Conservation (phyloP, 139 green algal genomes). For the Tetraselmis striata region DNA sequence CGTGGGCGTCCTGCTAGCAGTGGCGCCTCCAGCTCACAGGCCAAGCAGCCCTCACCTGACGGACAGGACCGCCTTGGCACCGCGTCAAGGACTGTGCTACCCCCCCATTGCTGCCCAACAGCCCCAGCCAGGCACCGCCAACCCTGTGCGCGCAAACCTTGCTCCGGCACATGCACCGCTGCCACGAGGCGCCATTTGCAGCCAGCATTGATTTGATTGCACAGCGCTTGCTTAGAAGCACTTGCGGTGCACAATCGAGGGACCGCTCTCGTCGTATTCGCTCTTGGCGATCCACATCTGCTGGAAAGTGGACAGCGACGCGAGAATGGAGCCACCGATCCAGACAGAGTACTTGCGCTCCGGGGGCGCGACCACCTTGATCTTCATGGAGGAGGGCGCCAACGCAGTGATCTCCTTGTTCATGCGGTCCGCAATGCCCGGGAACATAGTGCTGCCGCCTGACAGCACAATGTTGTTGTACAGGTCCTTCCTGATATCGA, state of each 20-base stretch:
- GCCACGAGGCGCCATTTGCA: no score
- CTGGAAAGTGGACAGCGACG: slow-evolving; percentile 94
- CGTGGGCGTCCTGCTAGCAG: no score
- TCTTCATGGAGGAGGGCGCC: slow-evolving; percentile 87
- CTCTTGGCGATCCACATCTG: slow-evolving; percentile 91
- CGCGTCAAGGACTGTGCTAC: no score
- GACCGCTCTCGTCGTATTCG: slow-evolving; percentile 95
- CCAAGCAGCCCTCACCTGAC: no score
- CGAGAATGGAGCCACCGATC: slow-evolving; percentile 98
- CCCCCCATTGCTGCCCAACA: no score
- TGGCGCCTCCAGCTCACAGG: no score
- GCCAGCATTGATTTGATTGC: no score
- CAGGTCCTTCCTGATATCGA: slow-evolving; percentile 96
- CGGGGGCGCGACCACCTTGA: slow-evolving; percentile 73
- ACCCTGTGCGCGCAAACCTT: no score
- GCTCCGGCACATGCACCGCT: no score
- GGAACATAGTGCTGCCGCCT: slow-evolving; percentile 95
- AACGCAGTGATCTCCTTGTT: slow-evolving; percentile 91
- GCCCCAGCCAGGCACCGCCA: no score
- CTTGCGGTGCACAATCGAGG: slow-evolving; percentile 95
- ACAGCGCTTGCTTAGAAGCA: slow-evolving; percentile 94
- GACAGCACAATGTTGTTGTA: slow-evolving; percentile 94
- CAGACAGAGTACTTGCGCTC: slow-evolving; percentile 96
- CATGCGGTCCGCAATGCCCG: slow-evolving; percentile 94
- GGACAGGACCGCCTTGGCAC: no score